A percentile compares a stretch with the other conserved stretches of the same genome.
These are phyloP conservation scores for Colletotrichum camelliae DNA, from an alignment of 2,329 filamentous ascomycete genomes.

Conservation along the genomic window DNA sequence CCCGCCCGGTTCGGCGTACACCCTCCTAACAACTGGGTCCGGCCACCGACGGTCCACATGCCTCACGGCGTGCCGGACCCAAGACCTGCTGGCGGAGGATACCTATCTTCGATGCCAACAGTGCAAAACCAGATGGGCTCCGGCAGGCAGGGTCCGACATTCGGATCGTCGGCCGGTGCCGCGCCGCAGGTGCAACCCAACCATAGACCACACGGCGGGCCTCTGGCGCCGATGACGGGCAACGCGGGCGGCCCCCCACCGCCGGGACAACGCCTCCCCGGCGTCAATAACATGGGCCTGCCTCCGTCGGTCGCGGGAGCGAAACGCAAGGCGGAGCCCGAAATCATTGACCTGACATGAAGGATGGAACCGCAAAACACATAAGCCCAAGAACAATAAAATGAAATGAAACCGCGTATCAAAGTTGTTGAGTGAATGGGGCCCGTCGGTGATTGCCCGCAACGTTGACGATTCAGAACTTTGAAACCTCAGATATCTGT, in stretches of 20 bases:
- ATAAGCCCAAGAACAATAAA: not conserved
- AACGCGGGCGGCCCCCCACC: not conserved
- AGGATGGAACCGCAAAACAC: not conserved
- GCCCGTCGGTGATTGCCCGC: not conserved
- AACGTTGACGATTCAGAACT: not conserved
- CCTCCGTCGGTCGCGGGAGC: not conserved
- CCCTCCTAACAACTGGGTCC: not conserved
- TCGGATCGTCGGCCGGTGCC: not conserved
- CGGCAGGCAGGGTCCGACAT: not conserved
- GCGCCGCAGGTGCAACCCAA: not conserved
- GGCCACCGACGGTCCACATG: not conserved
- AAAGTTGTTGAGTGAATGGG: not conserved
- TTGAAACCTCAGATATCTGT: not conserved
- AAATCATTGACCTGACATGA: slow-evolving; percentile 9
- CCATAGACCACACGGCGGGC: not conserved
- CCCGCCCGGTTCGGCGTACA: not conserved
- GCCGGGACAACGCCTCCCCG: not conserved
- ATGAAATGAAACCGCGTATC: not conserved
- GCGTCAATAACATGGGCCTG: not conserved
- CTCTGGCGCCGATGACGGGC: not conserved
- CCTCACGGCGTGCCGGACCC: not conserved
- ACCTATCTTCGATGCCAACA: not conserved
- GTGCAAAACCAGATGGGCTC: not conserved
- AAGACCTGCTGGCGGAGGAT: not conserved
- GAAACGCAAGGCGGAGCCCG: slow-evolving; percentile 14